A percentile compares a stretch with the other conserved stretches of the same genome.
These are phyloP conservation scores for Cadophora luteo-olivacea DNA, from an alignment of 2,329 filamentous ascomycete species.

Conservation along the genomic window DNA sequence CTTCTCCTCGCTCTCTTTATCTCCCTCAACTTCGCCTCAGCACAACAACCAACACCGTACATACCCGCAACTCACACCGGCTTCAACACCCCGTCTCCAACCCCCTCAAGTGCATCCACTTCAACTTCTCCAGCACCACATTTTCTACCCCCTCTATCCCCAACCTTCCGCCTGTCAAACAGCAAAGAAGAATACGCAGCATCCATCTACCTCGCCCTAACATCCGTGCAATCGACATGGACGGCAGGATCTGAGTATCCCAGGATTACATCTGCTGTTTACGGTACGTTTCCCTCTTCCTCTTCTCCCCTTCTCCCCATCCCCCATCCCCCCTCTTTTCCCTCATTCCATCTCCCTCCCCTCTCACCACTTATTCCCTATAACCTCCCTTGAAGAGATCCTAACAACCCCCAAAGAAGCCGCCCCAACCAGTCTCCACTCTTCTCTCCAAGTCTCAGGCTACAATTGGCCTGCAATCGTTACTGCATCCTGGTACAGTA, in stretches of 20 bases:
- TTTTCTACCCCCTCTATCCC: neutral
- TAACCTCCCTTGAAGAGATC: too few species aligned
- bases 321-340: neutral
- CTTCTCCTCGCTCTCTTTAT: neutral
- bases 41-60: constrained; percentile 12
- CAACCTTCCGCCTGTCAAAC: constrained; percentile 1
- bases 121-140: neutral
- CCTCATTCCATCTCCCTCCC: neutral
- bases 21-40: neutral
- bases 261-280: constrained; percentile 14
- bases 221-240: constrained; percentile 18
- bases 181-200: neutral
- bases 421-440: neutral
- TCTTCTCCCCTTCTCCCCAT: neutral
- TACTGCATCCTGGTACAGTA: constrained; percentile 17
- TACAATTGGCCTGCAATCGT: constrained; percentile 23
- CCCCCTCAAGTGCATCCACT: neutral
- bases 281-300: neutral
- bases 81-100: neutral
- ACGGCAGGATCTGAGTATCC: constrained; percentile 2
- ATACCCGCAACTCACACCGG: constrained; percentile 7
- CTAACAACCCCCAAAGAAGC: neutral
- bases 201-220: constrained; percentile 5
- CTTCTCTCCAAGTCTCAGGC: neutral
- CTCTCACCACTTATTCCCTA: neutral